A percentile compares a stretch with the other conserved stretches of the same genome.
These are phyloP conservation scores for Omphalotus olearius DNA, from an alignment of 1,284 basidiomycete genomes.

Conservation along the genomic window DNA sequence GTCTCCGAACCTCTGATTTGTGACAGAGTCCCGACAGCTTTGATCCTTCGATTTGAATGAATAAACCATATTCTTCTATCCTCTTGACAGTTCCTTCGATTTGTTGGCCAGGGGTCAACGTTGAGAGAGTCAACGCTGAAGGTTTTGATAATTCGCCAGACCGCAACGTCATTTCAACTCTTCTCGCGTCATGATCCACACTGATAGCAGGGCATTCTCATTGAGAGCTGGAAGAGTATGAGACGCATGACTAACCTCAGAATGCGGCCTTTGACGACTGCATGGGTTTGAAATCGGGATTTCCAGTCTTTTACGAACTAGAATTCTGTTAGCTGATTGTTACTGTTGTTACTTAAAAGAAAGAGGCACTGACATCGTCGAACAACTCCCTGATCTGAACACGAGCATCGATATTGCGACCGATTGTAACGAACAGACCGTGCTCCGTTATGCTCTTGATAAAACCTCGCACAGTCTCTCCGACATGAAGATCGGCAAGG, in stretches of 20 bases:
- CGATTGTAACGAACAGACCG: conserved; percentile 90
- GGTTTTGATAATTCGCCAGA: conserved; percentile 49
- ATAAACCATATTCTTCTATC: conserved; percentile 88
- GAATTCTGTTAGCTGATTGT: conserved; percentile 7
- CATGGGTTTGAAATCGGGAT: conserved; percentile 72
- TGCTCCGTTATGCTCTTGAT: conserved; percentile 84
- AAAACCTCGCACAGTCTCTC: conserved; percentile 79
- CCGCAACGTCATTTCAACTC: conserved; percentile 87
- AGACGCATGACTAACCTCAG: conserved; percentile 47
- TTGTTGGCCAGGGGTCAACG: conserved; percentile 73
- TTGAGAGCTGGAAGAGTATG: conserved; percentile 11
- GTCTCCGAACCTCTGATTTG: conserved; percentile 66
- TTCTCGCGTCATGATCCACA: conserved; percentile 62
- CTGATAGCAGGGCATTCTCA: conserved; percentile 32
- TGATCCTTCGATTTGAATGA: conserved; percentile 83
- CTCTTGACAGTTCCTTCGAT: conserved; percentile 72
- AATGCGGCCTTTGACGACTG: conserved; percentile 86
- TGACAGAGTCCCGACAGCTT: conserved; percentile 91
- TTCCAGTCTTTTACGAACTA: conserved; percentile 97
- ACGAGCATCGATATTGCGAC: conserved; percentile 80
- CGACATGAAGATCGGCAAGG: conserved; percentile 67
- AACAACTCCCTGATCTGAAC: conserved; percentile 94
- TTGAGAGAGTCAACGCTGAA: conserved; percentile 43
- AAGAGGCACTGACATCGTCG: conserved; percentile 61
- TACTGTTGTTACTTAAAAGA: background rate